Evolutionary conservation across 306 rosid genomes (phyloP).

Genomic region (Begonia peltatifolia): DNA sequence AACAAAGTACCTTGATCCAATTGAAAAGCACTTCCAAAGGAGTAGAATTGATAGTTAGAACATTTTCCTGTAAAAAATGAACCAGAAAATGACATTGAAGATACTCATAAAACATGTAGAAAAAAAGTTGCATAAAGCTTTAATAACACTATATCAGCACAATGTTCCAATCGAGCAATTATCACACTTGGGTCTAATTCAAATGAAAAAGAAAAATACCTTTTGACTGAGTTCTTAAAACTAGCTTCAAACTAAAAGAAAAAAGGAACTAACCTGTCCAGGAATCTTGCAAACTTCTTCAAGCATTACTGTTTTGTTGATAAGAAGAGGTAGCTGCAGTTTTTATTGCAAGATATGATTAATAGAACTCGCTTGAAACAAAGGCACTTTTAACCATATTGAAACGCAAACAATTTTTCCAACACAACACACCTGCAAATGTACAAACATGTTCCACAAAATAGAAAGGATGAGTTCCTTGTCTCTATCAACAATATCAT

Average conservation of each 20-base stretch:
- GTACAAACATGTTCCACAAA: constrained; percentile 84
- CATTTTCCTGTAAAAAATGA: constrained; percentile 30
- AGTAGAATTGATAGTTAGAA: constrained; percentile 22
- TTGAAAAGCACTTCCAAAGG: constrained; percentile 60
- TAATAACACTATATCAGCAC: constrained; percentile 2
- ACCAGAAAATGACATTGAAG: constrained; percentile 2
- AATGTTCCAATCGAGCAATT: no score
- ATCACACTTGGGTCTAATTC: no score
- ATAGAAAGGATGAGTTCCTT: constrained; percentile 70
- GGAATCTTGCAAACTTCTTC: constrained; percentile 66
- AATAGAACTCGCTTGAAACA: neutral
- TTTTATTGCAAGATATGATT: constrained; percentile 12
- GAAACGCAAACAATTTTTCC: no score
- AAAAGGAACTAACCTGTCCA: constrained; percentile 24
- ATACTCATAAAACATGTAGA: neutral
- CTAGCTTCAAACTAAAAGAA: neutral
- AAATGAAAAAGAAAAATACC: no score
- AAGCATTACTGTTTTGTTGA: constrained; percentile 48
- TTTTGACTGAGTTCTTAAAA: no score
- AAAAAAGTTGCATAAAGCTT: neutral
- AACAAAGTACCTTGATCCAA: constrained; percentile 67
- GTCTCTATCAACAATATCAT: constrained; percentile 65
- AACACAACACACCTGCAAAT: constrained; percentile 45
- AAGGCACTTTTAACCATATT: no score
- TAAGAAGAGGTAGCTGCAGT: constrained; percentile 77